These are phyloP conservation scores for Hsuehochloa calcarea DNA, from an alignment of 176 grass and related monocot species.

Conservation along the genomic window DNA sequence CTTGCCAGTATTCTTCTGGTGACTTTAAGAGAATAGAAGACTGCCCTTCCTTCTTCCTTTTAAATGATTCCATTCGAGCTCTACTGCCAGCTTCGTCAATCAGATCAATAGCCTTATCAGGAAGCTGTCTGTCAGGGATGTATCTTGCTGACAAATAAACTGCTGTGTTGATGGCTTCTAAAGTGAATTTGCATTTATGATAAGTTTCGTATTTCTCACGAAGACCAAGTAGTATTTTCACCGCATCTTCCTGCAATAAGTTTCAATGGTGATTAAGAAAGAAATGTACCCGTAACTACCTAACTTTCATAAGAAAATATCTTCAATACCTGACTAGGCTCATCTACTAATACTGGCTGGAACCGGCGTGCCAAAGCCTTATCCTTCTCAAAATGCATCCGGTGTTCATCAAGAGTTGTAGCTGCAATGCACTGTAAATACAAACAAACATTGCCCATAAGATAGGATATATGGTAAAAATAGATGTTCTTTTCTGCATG, in stretches of 20 bases:
- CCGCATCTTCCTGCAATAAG: constrained; percentile 71
- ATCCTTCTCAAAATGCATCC: constrained; percentile 94
- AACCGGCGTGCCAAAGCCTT: constrained; percentile 96
- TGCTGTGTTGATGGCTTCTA: constrained; percentile 91
- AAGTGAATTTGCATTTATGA: constrained; percentile 90
- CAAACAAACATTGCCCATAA: constrained; percentile 34
- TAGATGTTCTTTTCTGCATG: not conserved
- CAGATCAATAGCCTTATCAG: constrained; percentile 99
- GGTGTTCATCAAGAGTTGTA: constrained; percentile 85
- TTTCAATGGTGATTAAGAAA: constrained; percentile 26
- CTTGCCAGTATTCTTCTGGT: constrained; percentile 96
- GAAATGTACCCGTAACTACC: not conserved
- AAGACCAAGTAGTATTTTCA: constrained; percentile 85
- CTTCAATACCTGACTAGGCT: constrained; percentile 74
- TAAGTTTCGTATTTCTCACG: constrained; percentile 81
- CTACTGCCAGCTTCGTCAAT: constrained; percentile 98
- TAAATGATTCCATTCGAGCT: constrained; percentile 86
- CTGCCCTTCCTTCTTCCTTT: constrained; percentile 69
- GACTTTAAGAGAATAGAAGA: constrained; percentile 78
- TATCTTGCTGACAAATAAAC: constrained; percentile 98
- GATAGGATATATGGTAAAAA: constrained; percentile 2
- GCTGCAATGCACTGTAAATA: constrained; percentile 81
- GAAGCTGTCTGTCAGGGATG: constrained; percentile 91
- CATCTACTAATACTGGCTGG: constrained; percentile 78
- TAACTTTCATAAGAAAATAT: constrained; percentile 22